Percentiles rank a stretch among this genome's conserved stretches.
Conservation (phyloP, 2,329 filamentous ascomycete genomes). For the Apiospora koreana region DNA sequence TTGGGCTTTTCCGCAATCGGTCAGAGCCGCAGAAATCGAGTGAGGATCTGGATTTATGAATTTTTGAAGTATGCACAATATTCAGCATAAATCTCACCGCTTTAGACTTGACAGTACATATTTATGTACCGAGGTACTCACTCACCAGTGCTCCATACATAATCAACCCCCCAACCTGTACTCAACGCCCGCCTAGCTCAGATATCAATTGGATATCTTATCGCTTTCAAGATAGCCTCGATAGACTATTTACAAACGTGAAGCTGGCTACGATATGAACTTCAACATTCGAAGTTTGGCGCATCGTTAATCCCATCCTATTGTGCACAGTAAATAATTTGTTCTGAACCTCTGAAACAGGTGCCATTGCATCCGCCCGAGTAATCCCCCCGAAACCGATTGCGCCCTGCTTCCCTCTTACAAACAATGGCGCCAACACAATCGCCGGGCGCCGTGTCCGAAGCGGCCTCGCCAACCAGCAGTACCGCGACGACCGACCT, state of each 20-base stretch:
- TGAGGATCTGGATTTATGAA: background rate
- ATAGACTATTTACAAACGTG: background rate
- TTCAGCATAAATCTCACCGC: background rate
- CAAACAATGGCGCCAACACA: background rate
- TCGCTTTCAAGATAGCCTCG: background rate
- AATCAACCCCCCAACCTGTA: too few relatives aligned
- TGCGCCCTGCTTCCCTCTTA: background rate
- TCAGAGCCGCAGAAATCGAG: background rate
- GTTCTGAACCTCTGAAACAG: background rate
- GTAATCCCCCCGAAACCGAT: background rate
- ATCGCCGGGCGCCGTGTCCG: constrained; percentile 3
- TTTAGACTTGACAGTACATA: too few relatives aligned
- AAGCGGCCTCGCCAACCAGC: constrained; percentile 1
- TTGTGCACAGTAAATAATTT: background rate
- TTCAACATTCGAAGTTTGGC: background rate
- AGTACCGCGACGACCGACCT: constrained; percentile 16
- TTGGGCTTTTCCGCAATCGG: constrained; percentile 7
- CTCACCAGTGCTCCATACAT: background rate
- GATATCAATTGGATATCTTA: background rate
- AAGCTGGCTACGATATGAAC: too few relatives aligned
- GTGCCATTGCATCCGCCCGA: background rate
- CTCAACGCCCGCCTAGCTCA: too few relatives aligned
- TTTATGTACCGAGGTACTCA: background rate
- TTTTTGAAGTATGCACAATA: background rate
- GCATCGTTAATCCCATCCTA: background rate